phyloP scores from a whole-genome alignment of 202 grass and related monocot species.

The Zoysia matrella region DNA sequence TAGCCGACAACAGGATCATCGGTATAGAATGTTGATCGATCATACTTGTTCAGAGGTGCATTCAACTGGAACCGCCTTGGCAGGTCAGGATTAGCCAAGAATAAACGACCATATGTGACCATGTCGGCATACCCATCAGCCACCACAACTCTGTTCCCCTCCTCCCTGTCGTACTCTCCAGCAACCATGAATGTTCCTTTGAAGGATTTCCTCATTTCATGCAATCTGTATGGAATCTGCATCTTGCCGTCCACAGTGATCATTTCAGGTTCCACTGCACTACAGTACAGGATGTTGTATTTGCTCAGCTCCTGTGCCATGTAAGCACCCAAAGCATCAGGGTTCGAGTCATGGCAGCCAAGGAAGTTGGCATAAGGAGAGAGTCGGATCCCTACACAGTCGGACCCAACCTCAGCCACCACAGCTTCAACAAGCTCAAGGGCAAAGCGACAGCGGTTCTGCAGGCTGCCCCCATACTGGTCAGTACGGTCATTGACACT shows the following conservation, averaged over 20 bases:
- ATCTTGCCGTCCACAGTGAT: constrained; percentile 27
- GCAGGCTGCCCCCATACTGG: constrained; percentile 63
- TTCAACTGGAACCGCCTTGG: constrained; percentile 53
- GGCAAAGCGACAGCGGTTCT: constrained; percentile 66
- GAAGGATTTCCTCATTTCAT: constrained; percentile 63
- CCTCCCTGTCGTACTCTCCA: constrained; percentile 61
- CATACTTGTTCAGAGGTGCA: constrained; percentile 57
- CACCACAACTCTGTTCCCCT: constrained; percentile 44
- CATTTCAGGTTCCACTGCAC: constrained; percentile 60
- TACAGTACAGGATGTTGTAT: constrained; percentile 54
- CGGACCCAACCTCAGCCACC: constrained; percentile 43
- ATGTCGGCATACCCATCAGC: constrained; percentile 60
- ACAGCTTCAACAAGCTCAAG: constrained; percentile 66
- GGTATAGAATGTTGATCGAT: constrained; percentile 60
- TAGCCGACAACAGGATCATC: constrained; percentile 62
- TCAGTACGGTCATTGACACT: constrained; percentile 68
- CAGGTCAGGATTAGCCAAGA: constrained; percentile 74
- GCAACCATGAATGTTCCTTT: constrained; percentile 53
- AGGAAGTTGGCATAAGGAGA: constrained; percentile 61
- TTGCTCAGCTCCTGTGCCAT: constrained; percentile 62
- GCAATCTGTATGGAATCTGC: constrained; percentile 40
- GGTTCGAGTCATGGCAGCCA: constrained; percentile 60
- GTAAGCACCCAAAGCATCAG: constrained; percentile 56
- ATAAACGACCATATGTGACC: constrained; percentile 58
- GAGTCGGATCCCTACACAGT: constrained; percentile 60